A percentile compares a stretch with the other conserved stretches of the same genome.
Evolutionary conservation across 441 rosid species (phyloP).

Genomic region (Erodium moschatum): DNA sequence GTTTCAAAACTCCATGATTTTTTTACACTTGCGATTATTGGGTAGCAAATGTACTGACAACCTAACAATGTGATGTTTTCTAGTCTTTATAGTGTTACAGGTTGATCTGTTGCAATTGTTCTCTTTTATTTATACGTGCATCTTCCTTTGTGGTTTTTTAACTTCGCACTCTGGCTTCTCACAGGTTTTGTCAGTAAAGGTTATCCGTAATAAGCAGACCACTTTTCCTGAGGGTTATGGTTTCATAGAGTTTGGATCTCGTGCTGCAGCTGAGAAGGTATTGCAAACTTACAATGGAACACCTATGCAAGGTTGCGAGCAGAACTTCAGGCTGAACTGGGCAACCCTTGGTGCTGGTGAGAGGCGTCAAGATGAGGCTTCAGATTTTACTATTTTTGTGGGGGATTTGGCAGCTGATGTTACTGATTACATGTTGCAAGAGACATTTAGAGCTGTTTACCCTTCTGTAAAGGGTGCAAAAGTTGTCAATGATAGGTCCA

Average conservation of each 20-base stretch:
- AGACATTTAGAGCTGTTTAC: slow-evolving; percentile 48
- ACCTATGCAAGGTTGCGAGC: slow-evolving; percentile 56
- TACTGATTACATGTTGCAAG: slow-evolving; percentile 60
- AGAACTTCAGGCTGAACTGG: slow-evolving; percentile 66
- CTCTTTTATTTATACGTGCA: neutral
- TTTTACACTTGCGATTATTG: no score
- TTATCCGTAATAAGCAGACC: slow-evolving; percentile 63
- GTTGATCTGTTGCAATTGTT: no score
- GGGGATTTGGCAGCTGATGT: slow-evolving; percentile 81
- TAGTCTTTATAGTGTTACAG: no score
- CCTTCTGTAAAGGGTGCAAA: slow-evolving; percentile 59
- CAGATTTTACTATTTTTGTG: slow-evolving; percentile 63
- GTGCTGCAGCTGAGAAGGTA: slow-evolving; percentile 47
- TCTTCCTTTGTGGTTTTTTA: no score
- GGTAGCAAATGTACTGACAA: no score
- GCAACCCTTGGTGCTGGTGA: slow-evolving; percentile 60
- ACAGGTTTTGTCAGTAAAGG: slow-evolving; percentile 48
- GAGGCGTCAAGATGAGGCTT: slow-evolving; percentile 50
- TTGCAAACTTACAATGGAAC: slow-evolving; percentile 55
- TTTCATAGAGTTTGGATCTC: slow-evolving; percentile 45
- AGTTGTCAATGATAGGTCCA: slow-evolving; percentile 62
- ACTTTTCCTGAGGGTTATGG: slow-evolving; percentile 59
- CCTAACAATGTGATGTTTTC: no score
- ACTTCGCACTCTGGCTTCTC: neutral
- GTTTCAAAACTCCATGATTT: no score